These are phyloP conservation scores for Clarireedia sp. DNA, from an alignment of 2,329 filamentous ascomycete species.

Conservation along the genomic window DNA sequence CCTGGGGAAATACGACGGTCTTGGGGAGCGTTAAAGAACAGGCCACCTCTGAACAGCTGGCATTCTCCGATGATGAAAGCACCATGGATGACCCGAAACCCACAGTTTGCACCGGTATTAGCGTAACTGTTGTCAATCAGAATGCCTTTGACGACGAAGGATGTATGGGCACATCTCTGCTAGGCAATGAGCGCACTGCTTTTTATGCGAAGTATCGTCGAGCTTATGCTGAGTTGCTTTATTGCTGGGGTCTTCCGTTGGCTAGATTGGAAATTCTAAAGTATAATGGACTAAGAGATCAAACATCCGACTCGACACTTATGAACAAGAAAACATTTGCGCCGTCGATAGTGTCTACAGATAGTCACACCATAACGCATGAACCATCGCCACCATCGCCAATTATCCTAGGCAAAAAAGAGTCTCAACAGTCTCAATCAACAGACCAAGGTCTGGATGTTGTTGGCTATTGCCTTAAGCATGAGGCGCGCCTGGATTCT, in stretches of 20 bases:
- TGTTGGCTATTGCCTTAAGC: slow-evolving; percentile 53
- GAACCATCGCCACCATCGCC: slow-evolving; percentile 34
- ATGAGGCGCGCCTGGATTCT: slow-evolving; percentile 55
- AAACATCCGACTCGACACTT: slow-evolving; percentile 28
- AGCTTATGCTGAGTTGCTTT: slow-evolving; percentile 60
- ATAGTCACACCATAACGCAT: slow-evolving; percentile 18
- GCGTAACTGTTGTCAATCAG: slow-evolving; percentile 50
- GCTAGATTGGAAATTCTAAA: slow-evolving; percentile 60
- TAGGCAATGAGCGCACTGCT: slow-evolving; percentile 41
- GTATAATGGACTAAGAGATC: slow-evolving; percentile 54
- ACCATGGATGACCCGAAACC: slow-evolving; percentile 17
- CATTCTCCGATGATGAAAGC: slow-evolving; percentile 27
- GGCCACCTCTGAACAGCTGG: slow-evolving; percentile 15
- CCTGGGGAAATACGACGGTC: slow-evolving; percentile 33
- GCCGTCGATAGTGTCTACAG: slow-evolving; percentile 23
- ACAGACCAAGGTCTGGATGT: slow-evolving; percentile 48
- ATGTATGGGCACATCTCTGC: slow-evolving; percentile 51
- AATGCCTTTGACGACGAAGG: slow-evolving; percentile 62
- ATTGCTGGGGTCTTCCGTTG: slow-evolving; percentile 56
- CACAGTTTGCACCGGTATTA: slow-evolving; percentile 26
- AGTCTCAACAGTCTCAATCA: slow-evolving; percentile 42
- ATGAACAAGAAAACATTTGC: slow-evolving; percentile 24
- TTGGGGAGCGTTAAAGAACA: slow-evolving; percentile 32
- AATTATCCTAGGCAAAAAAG: slow-evolving; percentile 49
- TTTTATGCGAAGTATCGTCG: slow-evolving; percentile 54